Evolutionary conservation across 2,329 filamentous ascomycete genomes (phyloP).

Genomic region (Arthrobotrys conoides): DNA sequence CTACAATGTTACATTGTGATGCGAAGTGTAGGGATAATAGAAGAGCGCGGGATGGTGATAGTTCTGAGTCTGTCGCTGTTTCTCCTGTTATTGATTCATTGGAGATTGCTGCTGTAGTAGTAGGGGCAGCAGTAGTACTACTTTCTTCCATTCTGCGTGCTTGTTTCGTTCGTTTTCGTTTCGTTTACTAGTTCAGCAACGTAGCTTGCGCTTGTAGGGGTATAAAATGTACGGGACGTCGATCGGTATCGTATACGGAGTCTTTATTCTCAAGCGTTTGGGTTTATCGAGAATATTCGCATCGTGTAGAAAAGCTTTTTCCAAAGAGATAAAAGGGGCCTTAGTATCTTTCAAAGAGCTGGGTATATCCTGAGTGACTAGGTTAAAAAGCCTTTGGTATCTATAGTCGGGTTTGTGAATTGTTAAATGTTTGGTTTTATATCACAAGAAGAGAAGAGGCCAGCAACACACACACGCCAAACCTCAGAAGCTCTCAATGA

Average conservation of each 20-base stretch:
- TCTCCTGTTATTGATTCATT: not conserved
- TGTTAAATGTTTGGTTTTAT: not conserved
- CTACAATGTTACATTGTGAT: constrained; percentile 75
- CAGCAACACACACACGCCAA: constrained; percentile 21
- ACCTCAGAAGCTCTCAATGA: constrained; percentile 5
- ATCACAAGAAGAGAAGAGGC: constrained; percentile 6
- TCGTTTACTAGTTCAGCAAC: too few species aligned
- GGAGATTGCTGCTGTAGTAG: too few species aligned
- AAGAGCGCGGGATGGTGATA: constrained; percentile 76
- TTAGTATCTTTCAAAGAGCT: too few species aligned
- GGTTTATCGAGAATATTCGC: not conserved
- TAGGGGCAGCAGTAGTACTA: too few species aligned
- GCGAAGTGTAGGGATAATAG: constrained; percentile 81
- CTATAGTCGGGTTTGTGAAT: too few species aligned
- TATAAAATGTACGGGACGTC: too few species aligned
- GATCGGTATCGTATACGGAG: too few species aligned
- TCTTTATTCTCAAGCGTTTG: not conserved
- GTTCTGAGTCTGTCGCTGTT: not conserved
- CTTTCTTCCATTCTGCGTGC: not conserved
- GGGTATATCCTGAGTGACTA: too few species aligned
- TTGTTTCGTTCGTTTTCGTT: not conserved
- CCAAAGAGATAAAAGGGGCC: too few species aligned
- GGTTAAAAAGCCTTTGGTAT: too few species aligned
- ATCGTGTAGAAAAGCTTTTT: not conserved
- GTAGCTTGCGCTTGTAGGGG: too few species aligned